phyloP scores from a whole-genome alignment of 75 land plant species.

The Pinus tabuliformis region DNA sequence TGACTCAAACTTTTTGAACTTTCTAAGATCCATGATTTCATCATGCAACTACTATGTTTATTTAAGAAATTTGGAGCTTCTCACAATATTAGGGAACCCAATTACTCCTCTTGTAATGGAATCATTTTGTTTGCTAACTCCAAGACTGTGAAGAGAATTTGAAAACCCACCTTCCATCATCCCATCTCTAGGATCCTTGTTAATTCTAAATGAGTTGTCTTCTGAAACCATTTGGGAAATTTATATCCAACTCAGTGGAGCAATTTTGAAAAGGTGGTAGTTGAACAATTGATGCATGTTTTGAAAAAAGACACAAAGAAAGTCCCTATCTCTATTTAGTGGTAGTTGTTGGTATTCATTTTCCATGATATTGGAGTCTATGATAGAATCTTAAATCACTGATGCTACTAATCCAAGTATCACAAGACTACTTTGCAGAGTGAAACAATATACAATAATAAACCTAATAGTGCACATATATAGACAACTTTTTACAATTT shows the following conservation, averaged over 20 bases:
- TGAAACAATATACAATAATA: too few relatives aligned
- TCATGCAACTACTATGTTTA: constrained; percentile 17
- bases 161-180: constrained; percentile 10
- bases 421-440: too few relatives aligned
- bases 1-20: background rate
- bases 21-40: constrained; percentile 21
- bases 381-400: too few relatives aligned
- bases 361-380: too few relatives aligned
- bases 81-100: constrained; percentile 6
- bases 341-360: too few relatives aligned
- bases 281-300: too few relatives aligned
- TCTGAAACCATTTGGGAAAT: background rate
- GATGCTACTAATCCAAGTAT: too few relatives aligned
- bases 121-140: background rate
- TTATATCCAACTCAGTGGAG: background rate
- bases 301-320: too few relatives aligned
- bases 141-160: background rate
- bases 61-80: constrained; percentile 22
- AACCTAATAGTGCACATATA: too few relatives aligned
- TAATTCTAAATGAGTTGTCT: background rate
- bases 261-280: too few relatives aligned
- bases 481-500: too few relatives aligned
- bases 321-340: too few relatives aligned
- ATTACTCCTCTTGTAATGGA: constrained; percentile 1
- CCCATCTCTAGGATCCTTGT: background rate